A percentile compares a stretch with the other conserved stretches of the same genome.
These are phyloP conservation scores for Filosporella fistucella DNA, from an alignment of 495 filamentous ascomycete genomes.

Conservation along the genomic window DNA sequence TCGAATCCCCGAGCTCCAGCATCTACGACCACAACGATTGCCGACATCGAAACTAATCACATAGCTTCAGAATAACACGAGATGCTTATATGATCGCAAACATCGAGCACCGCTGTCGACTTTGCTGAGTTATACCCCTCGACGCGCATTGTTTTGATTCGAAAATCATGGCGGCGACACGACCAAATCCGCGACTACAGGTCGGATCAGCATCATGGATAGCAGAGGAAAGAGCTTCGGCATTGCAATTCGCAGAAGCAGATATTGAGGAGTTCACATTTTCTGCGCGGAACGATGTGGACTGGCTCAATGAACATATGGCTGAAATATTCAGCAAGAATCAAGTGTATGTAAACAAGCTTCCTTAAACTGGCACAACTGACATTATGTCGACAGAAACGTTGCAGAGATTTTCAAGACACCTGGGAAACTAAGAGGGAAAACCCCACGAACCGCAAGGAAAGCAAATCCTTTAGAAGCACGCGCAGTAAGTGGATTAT, in stretches of 20 bases:
- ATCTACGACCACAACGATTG: conserved; percentile 14
- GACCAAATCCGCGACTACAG: conserved; percentile 43
- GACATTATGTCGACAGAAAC: conserved; percentile 48
- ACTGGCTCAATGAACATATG: conserved; percentile 98
- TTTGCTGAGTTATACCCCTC: not conserved
- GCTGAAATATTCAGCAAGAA: conserved; percentile 83
- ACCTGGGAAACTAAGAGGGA: conserved; percentile 87
- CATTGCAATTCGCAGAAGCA: conserved; percentile 41
- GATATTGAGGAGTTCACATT: conserved; percentile 89
- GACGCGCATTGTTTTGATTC: conserved; percentile 27
- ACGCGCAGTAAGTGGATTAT: conserved; percentile 56
- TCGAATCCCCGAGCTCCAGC: conserved; percentile 9
- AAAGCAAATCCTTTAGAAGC: conserved; percentile 61
- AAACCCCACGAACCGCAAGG: conserved; percentile 79
- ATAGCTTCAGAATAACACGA: conserved; percentile 8
- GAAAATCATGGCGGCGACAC: conserved; percentile 42
- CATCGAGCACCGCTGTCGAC: not conserved
- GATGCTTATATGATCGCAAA: conserved; percentile 19
- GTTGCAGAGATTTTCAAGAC: conserved; percentile 94
- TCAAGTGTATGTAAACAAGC: conserved; percentile 60
- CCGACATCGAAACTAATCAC: conserved; percentile 1
- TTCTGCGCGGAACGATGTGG: conserved; percentile 82
- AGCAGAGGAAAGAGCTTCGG: conserved; percentile 44
- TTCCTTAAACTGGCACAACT: not conserved
- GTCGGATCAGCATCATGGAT: conserved; percentile 53